These are phyloP conservation scores for Plasmodium sp. DNA, from an alignment of 169 alveolate genomes.

Conservation along the genomic window DNA sequence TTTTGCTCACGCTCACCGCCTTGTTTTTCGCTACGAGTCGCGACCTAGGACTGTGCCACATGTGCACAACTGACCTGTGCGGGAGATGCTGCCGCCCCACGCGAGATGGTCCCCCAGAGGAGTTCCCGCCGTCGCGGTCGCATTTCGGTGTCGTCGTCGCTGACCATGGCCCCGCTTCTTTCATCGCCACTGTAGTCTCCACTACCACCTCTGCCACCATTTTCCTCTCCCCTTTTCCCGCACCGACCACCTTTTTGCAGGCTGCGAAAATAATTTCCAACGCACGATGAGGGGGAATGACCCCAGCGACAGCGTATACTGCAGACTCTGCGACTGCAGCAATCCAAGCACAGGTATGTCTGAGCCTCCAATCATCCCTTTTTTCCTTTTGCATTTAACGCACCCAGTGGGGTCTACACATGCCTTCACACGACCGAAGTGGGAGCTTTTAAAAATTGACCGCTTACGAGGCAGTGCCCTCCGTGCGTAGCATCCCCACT, in stretches of 20 bases:
- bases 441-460: not conserved
- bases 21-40: not conserved
- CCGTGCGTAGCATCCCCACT: not conserved
- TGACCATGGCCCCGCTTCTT: not conserved
- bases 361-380: not conserved
- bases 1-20: not conserved
- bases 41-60: slow-evolving; percentile 19
- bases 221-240: not conserved
- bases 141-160: not conserved
- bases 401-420: not conserved
- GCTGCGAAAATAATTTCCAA: slow-evolving; percentile 51
- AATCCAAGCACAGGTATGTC: slow-evolving; percentile 30
- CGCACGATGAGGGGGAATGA: slow-evolving; percentile 42
- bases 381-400: not conserved
- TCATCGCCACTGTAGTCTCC: not conserved
- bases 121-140: not conserved
- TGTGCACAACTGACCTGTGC: slow-evolving; percentile 58
- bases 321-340: slow-evolving; percentile 52
- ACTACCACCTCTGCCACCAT: not conserved
- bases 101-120: slow-evolving; percentile 18
- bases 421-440: not conserved
- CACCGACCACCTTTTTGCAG: not conserved
- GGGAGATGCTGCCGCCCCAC: slow-evolving; percentile 51
- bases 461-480: not conserved
- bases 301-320: slow-evolving; percentile 25